phyloP scores from a whole-genome alignment of 176 grass and related monocot genomes.

The Stipa capillata region DNA sequence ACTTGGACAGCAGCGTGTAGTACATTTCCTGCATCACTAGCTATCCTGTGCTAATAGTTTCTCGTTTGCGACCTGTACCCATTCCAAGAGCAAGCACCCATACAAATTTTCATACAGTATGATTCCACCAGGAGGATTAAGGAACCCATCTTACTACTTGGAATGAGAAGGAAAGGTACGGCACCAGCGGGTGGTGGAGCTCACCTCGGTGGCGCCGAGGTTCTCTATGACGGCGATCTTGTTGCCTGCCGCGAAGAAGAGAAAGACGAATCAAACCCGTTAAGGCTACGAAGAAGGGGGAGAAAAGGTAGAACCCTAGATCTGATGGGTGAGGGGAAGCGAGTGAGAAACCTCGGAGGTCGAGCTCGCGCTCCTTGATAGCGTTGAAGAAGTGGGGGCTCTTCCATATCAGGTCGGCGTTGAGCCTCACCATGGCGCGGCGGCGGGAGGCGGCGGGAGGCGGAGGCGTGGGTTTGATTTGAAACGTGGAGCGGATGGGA shows the following conservation, averaged over 20 bases:
- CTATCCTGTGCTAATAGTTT: not conserved
- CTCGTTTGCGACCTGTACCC: not conserved
- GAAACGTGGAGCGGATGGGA: not conserved
- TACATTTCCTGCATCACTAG: not conserved
- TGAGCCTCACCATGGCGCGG: conserved; percentile 71
- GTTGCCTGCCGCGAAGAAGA: conserved; percentile 40
- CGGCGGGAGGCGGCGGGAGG: not conserved
- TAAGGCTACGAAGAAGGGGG: not conserved
- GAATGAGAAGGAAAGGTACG: not conserved
- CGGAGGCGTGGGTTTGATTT: not conserved
- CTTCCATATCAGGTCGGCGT: conserved; percentile 95
- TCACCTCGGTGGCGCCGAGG: conserved; percentile 87
- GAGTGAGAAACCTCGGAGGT: conserved; percentile 54
- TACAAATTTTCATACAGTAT: not conserved
- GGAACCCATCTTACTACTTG: not conserved
- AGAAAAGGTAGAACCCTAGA: conserved; percentile 22
- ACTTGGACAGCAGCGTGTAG: not conserved
- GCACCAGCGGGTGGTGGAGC: not conserved
- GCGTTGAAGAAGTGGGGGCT: conserved; percentile 99
- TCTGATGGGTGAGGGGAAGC: not conserved
- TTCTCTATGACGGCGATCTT: conserved; percentile 96
- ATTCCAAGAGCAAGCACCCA: not conserved
- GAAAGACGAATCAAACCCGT: not conserved
- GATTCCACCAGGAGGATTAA: not conserved
- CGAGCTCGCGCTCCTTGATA: conserved; percentile 86